Conservation (phyloP, 305 asterid species). For the Andrographis paniculata region DNA sequence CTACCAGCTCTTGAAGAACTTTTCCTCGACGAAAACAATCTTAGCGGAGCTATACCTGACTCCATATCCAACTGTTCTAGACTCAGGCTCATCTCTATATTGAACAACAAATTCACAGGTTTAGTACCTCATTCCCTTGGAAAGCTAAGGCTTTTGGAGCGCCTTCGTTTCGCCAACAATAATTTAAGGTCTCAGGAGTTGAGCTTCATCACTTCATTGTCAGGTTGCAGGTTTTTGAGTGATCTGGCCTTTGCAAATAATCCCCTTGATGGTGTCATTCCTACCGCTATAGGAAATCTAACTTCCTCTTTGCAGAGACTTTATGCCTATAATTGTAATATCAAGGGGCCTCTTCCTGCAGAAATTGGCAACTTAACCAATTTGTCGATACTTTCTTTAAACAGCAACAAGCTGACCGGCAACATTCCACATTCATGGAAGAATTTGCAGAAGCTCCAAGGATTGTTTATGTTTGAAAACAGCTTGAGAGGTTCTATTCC, state of each 20-base stretch:
- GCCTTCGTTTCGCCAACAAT: constrained; percentile 2
- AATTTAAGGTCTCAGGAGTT: constrained; percentile 10
- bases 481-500: neutral
- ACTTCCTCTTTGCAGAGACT: neutral
- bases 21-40: constrained; percentile 5
- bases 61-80: constrained; percentile 19
- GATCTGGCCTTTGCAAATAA: neutral
- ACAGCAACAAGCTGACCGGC: neutral
- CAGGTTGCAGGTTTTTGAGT: neutral
- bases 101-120: constrained; percentile 16
- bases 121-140: constrained; percentile 20
- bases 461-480: neutral
- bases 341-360: neutral
- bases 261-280: neutral
- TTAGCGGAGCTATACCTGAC: constrained; percentile 20
- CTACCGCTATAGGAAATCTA: neutral
- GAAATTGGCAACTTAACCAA: constrained; percentile 1
- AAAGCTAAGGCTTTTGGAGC: constrained; percentile 12
- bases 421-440: neutral
- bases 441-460: neutral
- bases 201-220: constrained; percentile 20
- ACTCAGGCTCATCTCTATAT: neutral
- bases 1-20: constrained; percentile 15
- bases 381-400: neutral
- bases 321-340: neutral